Base-by-base conservation (phyloP, 306 rosid genomes). In the Luffa acutangula region DNA sequence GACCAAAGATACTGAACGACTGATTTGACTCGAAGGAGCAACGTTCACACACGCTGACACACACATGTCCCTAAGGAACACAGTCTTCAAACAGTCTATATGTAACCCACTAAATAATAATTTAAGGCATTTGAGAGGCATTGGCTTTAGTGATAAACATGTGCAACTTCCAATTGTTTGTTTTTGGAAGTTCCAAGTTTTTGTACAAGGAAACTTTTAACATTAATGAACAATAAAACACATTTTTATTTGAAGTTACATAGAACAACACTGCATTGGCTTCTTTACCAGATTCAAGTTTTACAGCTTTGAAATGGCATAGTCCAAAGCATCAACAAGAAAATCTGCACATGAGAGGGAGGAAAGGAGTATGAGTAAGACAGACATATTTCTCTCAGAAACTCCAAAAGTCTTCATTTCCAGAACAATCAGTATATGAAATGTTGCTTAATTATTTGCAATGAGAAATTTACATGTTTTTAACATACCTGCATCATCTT, bases 271-370 rank as follows among this genome's bases (percentile, higher is more conserved):
- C 31, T 31, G 43, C 25, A 8, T 34, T 49, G 57, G 36, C 58
- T 48, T 71, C 20, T 46, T 25, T 71, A 71, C 41, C 62, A 7
- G 8, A 70, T 21, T 71, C 12, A 46, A 45, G 36, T 77, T 48
- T 91, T 85, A 91, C 86, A 95, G 81, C 88, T 86, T 91, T 13
- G 97, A 82, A 13, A 95, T 79, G 52, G 95, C 69, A 79, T 89
- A 87, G 83, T 92, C 98, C 92, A 91, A 71, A 76, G 97, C 97
- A 81, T 94, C 97, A 76, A 90, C 98, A 58, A 95, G 87, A 88
- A 91, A 92, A 89, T 92, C 98, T 91, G 97, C 90, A 86, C 13
- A 82, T 37, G 1, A 54, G 60, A 48, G 77, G 45, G 52, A 58
- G 42, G 4, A 41, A 65, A 79, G 15, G 56, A 17, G 20, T 14